phyloP scores from a whole-genome alignment of 2,329 filamentous ascomycete species.

The Aspergillus nomiae region DNA sequence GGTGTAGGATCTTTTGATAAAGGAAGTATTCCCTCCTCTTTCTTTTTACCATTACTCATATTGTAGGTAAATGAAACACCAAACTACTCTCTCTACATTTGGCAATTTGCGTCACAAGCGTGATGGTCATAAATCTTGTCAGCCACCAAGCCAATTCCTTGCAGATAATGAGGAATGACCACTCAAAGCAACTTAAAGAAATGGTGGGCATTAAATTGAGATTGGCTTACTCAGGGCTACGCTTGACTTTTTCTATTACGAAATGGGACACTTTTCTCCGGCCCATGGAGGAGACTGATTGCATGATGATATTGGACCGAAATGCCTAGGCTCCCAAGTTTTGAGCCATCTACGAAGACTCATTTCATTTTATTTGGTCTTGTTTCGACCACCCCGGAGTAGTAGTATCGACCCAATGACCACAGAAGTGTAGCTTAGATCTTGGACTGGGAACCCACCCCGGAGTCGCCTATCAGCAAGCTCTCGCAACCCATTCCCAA shows the following conservation, averaged over 20 bases:
- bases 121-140: neutral
- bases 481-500: conserved; percentile 1
- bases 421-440: neutral
- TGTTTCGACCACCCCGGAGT: neutral
- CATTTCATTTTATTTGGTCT: neutral
- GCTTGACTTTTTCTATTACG: neutral
- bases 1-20: too few species aligned
- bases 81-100: neutral
- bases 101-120: neutral
- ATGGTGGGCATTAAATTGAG: neutral
- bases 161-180: neutral
- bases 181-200: too few species aligned
- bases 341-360: neutral
- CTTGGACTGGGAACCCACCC: neutral
- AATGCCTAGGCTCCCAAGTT: neutral
- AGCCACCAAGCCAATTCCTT: neutral
- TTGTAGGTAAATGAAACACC: neutral
- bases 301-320: neutral
- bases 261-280: neutral
- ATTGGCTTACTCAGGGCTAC: neutral
- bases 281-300: neutral
- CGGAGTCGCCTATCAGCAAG: neutral
- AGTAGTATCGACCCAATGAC: neutral
- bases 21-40: too few species aligned
- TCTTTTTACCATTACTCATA: neutral